Evolutionary conservation across 1,139 yeast species (phyloP), one percentile per base, ranked within the genome.

Genomic region (Kluyveromyces sp.): DNA sequence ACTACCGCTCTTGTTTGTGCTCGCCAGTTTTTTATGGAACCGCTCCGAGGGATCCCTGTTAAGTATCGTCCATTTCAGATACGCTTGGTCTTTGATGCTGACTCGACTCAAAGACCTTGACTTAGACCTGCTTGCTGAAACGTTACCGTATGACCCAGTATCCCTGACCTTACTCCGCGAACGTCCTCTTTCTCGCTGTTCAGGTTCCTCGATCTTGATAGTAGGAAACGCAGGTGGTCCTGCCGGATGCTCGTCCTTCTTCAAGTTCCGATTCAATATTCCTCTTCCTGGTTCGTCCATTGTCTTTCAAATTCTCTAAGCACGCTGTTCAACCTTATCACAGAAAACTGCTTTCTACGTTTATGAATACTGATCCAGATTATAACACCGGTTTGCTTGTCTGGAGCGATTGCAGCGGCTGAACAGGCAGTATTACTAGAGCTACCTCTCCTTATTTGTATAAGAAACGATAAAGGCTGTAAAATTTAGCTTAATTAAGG

Each of bases 11-110:
- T 41, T 36, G 12, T 42, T 44, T 20, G 11, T 20, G 4, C 35
- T 19, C 22, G 13, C 34, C 20, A 35, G 44, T 26, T 39, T 49
- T n/a, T 36, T 9, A 16, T 37, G 42, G 81, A 40, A 80, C 66
- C 49, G 77, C 79, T 30, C 87, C 75, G 58, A 82, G 11, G 63
- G 63, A 45, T 59, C 63, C 35, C 53, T 58, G 35, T 56, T 52
- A 29, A 60, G 45, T 3, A 60, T 59, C 2, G 65, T 61, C 64
- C 64, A 58, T 43, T 54, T 58, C 36, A 61, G 43, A 42, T 53
- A 54, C 45, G 57, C 60, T 36, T 59, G 63, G 30, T 57, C 58
- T 12, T 58, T 46, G 8, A 60, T 46, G n/a, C 50, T 45, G 12
- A 49, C 47, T 20, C 58, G 41, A 33, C 56, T 51, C 36, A 54